phyloP scores from a whole-genome alignment of 148 eudicot species.

The Vaccinium macrocarpon region DNA sequence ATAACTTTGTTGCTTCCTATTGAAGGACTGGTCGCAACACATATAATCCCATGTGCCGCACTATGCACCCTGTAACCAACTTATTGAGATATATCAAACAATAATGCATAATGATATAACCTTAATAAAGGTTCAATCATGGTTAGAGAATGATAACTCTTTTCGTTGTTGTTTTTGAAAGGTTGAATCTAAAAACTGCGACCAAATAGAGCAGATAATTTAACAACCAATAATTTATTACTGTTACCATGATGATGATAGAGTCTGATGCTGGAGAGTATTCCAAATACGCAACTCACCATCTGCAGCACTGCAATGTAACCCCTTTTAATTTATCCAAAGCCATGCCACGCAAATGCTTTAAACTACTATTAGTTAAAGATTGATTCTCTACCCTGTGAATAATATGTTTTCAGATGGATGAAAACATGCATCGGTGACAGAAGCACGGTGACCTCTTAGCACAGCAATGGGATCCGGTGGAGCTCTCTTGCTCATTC shows the following conservation, averaged over 20 bases:
- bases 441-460: constrained; percentile 95
- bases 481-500: constrained; percentile 79
- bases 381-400: constrained; percentile 46
- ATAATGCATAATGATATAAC: neutral
- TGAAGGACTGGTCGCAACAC: constrained; percentile 56
- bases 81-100: neutral
- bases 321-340: constrained; percentile 6
- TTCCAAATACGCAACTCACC: constrained; percentile 94
- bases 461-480: constrained; percentile 85
- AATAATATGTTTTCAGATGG: constrained; percentile 58
- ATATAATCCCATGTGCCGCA: constrained; percentile 73
- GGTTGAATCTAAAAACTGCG: neutral
- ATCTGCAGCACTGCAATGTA: constrained; percentile 62
- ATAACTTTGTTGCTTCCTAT: constrained; percentile 58
- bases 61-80: constrained; percentile 62
- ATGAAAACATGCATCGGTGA: constrained; percentile 79
- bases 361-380: constrained; percentile 1
- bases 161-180: neutral
- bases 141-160: neutral
- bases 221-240: neutral
- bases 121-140: neutral
- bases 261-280: constrained; percentile 61
- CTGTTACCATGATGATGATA: constrained; percentile 70
- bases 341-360: neutral
- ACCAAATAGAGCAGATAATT: neutral